These are phyloP conservation scores for Phoma herbarum DNA, from an alignment of 2,329 filamentous ascomycete species.

Conservation along the genomic window DNA sequence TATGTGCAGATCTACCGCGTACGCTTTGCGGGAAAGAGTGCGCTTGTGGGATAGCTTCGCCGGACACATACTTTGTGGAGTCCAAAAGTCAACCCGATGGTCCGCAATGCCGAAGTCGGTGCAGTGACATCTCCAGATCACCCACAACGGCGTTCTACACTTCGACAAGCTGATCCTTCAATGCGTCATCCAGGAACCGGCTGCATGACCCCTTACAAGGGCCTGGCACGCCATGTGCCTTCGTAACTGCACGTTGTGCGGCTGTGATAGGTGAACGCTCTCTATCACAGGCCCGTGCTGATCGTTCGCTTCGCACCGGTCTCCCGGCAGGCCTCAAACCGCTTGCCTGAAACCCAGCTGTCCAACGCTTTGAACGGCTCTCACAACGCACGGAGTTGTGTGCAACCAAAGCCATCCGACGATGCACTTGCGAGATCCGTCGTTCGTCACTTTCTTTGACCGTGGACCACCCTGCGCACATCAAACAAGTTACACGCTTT, in stretches of 20 bases:
- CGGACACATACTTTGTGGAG: constrained; percentile 1
- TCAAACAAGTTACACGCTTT: constrained; percentile 41
- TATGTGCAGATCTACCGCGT: background rate
- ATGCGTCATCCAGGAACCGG: constrained; percentile 49
- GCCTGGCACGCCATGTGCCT: constrained; percentile 27
- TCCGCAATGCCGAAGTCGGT: constrained; percentile 18
- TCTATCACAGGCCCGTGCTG: constrained; percentile 27
- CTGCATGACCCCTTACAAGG: constrained; percentile 44
- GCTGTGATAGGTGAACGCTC: constrained; percentile 33
- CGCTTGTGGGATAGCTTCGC: constrained; percentile 10
- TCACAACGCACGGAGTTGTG: constrained; percentile 9
- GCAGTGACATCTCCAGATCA: constrained; percentile 17
- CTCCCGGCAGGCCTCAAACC: constrained; percentile 15
- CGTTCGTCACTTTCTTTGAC: constrained; percentile 10
- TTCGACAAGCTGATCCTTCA: constrained; percentile 21
- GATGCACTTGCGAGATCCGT: constrained; percentile 1
- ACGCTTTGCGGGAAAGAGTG: constrained; percentile 1
- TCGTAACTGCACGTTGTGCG: constrained; percentile 29
- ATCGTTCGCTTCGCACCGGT: constrained; percentile 26
- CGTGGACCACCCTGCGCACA: constrained; percentile 29
- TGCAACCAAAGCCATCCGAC: constrained; percentile 4
- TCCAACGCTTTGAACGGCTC: constrained; percentile 3
- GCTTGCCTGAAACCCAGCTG: constrained; percentile 6
- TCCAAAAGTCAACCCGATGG: constrained; percentile 2
- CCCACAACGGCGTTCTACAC: constrained; percentile 15